A percentile compares a stretch with the other conserved stretches of the same genome.
Evolutionary conservation across 1,139 yeast genomes (phyloP).

Genomic region (Fermentozyma sake): DNA sequence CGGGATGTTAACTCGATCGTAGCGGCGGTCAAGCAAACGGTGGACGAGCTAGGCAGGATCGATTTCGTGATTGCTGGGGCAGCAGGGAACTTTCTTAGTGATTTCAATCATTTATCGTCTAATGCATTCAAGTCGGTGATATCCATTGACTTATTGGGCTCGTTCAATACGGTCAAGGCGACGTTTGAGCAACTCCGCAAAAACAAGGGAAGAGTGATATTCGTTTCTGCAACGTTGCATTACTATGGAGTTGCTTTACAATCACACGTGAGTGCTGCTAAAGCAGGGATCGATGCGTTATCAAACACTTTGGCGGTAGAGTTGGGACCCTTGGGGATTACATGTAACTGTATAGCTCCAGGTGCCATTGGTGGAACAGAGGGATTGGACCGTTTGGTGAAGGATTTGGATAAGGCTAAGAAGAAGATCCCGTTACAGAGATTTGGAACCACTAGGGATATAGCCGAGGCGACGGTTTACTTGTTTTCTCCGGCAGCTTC

Average conservation of each 20-base stretch:
- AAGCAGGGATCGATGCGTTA: conserved; percentile 92
- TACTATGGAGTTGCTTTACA: conserved; percentile 86
- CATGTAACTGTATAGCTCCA: conserved; percentile 82
- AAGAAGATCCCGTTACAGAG: conserved; percentile 67
- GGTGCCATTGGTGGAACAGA: conserved; percentile 83
- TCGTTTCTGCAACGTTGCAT: conserved; percentile 67
- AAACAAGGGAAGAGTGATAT: conserved; percentile 21
- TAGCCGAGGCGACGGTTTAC: conserved; percentile 85
- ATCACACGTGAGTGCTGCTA: conserved; percentile 86
- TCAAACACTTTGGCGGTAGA: conserved; percentile 82
- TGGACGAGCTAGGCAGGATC: conserved; percentile 20
- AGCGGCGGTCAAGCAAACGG: conserved; percentile 18
- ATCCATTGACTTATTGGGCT: conserved; percentile 69
- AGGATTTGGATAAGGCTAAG: conserved; percentile 30
- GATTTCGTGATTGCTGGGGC: conserved; percentile 27
- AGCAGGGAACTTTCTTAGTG: conserved; percentile 25
- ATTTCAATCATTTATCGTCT: conserved; percentile 23
- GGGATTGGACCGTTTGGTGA: conserved; percentile 59
- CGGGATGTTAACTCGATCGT: conserved; percentile 17
- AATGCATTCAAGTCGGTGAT: conserved; percentile 24
- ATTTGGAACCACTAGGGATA: conserved; percentile 69
- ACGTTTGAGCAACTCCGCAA: conserved; percentile 19
- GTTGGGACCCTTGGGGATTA: conserved; percentile 80
- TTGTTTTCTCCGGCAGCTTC: conserved; percentile 78
- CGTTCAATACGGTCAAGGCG: conserved; percentile 75